Base-by-base conservation (phyloP, 768 basidiomycete genomes). In the Serendipita sp. region DNA sequence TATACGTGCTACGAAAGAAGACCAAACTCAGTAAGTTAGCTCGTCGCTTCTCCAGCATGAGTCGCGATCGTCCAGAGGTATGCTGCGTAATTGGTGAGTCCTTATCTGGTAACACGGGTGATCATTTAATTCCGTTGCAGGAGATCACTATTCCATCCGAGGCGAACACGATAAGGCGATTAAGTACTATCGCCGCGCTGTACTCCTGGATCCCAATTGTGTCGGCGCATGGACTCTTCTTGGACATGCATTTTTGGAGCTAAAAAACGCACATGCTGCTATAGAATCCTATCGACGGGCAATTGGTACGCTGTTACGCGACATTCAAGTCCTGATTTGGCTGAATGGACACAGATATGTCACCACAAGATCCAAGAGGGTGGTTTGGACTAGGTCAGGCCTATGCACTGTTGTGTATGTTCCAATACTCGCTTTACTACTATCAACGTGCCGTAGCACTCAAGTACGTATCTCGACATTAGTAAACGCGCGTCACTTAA, bases 331-430 rank as follows among this genome's bases (percentile, higher is more conserved):
- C 64, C 18, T 67, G 65, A 44, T 63, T 60, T 65, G 51, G 51
- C 60, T 32, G 34, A 46, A 32, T 34, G 13, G 66, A 2, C 13
- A 3, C 66, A 97, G 95, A 98, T 70, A 86, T 96, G 68, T 95
- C 95, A 70, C 82, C 91, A 64, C 96, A 97, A 72, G 96, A 99
- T 75, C 97, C 96, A 71, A 77, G 95, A 65, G 95, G 94, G 3
- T 99, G 96, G 96, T 97, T 94, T 74, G 96, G 96, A 41, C 84
- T 99, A 63, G 96, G 95, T 2, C 96, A 99, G 73, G 92, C 95
- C 11, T 99, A 98, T 72, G 95, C 98, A 70, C 79, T 99, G 28
- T 76, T 98, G 63, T 93, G 88, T 71, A 98, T 98, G 94, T 91
- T 91, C 67, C 86, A 91, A 71, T 98, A 98, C 76, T 88, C 95